Evolutionary conservation across 2,329 filamentous ascomycete genomes (phyloP).

Genomic region (Cladosporium sp.): DNA sequence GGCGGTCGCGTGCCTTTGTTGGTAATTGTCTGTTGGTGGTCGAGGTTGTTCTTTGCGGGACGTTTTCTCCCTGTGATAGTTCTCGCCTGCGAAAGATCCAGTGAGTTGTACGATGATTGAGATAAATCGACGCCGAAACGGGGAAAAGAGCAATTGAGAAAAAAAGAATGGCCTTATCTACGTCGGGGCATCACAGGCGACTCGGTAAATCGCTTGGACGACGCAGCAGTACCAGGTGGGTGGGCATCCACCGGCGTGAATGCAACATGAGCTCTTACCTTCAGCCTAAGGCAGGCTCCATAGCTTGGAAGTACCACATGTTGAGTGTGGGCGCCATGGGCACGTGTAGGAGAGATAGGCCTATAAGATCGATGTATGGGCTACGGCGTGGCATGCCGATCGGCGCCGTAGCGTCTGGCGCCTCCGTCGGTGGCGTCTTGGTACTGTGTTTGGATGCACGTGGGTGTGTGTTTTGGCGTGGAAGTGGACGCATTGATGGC

Average conservation of each 20-base stretch:
- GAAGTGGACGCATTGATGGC: too few relatives aligned
- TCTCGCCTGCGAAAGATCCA: too few relatives aligned
- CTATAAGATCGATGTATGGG: conserved; percentile 4
- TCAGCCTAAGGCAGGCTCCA: neutral
- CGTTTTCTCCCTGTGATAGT: too few relatives aligned
- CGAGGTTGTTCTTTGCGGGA: neutral
- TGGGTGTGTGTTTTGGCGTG: too few relatives aligned
- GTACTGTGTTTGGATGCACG: neutral
- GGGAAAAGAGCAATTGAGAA: too few relatives aligned
- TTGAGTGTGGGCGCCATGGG: neutral
- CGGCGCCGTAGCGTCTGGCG: neutral
- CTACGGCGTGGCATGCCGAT: neutral
- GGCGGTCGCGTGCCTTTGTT: too few relatives aligned
- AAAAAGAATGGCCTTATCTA: too few relatives aligned
- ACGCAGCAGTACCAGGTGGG: neutral
- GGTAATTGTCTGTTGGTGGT: too few relatives aligned
- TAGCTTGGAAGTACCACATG: neutral
- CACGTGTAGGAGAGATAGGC: conserved; percentile 6
- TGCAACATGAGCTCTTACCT: conserved; percentile 1
- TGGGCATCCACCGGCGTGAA: neutral
- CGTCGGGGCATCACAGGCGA: too few relatives aligned
- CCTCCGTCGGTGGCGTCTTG: conserved; percentile 9
- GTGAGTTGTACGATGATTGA: too few relatives aligned
- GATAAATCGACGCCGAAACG: neutral
- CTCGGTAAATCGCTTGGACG: neutral